Conservation (phyloP, 208 protist species). For the Leishmania mexicana region DNA sequence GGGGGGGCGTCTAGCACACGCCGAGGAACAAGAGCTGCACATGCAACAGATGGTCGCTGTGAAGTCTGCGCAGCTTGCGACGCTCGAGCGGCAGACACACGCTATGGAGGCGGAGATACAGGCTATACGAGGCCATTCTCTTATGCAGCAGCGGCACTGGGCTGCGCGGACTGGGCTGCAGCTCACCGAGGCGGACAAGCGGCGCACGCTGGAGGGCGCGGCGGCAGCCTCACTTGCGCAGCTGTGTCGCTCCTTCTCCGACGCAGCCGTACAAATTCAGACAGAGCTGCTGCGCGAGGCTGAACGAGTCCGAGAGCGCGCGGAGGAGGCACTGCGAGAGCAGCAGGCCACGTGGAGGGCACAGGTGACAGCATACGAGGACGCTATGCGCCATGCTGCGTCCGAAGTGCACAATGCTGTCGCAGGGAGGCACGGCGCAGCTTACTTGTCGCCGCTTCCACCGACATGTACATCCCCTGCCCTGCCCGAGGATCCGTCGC, state of each 20-base stretch:
- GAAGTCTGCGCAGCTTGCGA: constrained; percentile 23
- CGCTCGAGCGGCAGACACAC: constrained; percentile 16
- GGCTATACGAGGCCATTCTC: constrained; percentile 9
- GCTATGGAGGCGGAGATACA: constrained; percentile 24
- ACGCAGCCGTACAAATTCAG: neutral
- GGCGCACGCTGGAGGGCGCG: neutral
- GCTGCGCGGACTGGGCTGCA: constrained; percentile 9
- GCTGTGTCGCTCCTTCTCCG: neutral
- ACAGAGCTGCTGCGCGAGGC: neutral
- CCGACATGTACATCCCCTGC: neutral
- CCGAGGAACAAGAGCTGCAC: constrained; percentile 18
- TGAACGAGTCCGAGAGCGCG: neutral
- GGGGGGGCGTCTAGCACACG: neutral
- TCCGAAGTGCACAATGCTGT: constrained; percentile 22
- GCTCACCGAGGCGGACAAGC: constrained; percentile 14
- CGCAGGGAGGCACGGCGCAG: neutral
- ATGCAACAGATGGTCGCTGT: constrained; percentile 18
- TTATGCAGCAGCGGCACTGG: constrained; percentile 3
- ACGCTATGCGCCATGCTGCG: constrained; percentile 44
- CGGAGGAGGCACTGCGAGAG: constrained; percentile 6
- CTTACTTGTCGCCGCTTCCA: neutral
- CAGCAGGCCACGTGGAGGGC: constrained; percentile 17
- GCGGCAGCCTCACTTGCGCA: neutral
- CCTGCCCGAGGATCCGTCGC: neutral
- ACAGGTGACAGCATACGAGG: constrained; percentile 32